Conservation (phyloP, 805 yeast genomes). For the Wickerhamomyces xylosicus region DNA sequence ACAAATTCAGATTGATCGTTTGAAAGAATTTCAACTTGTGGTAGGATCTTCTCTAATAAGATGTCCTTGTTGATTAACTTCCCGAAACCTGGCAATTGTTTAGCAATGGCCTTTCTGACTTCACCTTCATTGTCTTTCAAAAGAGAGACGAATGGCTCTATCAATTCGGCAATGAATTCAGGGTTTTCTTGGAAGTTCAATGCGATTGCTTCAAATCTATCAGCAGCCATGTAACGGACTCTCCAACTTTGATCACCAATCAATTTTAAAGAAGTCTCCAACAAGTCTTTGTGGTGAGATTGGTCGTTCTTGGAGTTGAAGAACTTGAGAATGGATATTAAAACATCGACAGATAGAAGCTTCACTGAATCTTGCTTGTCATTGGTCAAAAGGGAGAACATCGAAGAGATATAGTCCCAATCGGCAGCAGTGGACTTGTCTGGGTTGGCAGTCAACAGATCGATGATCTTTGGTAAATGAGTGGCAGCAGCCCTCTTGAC, state of each 20-base stretch:
- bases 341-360: conserved; percentile 77
- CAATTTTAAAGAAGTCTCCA: conserved; percentile 56
- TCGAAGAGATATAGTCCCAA: conserved; percentile 69
- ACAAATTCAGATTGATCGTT: conserved; percentile 91
- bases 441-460: conserved; percentile 40
- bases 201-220: conserved; percentile 71
- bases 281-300: conserved; percentile 51
- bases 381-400: conserved; percentile 67
- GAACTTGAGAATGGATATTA: conserved; percentile 69
- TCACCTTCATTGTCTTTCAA: conserved; percentile 94
- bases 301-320: conserved; percentile 48
- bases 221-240: conserved; percentile 97
- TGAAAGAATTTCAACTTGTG: conserved; percentile 73
- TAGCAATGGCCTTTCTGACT: conserved; percentile 90
- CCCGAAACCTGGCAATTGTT: conserved; percentile 76
- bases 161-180: conserved; percentile 38
- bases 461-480: conserved; percentile 66
- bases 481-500: conserved; percentile 92
- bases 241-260: conserved; percentile 94
- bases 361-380: conserved; percentile 96
- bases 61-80: conserved; percentile 39
- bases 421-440: conserved; percentile 42
- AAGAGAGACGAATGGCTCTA: conserved; percentile 56
- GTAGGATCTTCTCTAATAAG: conserved; percentile 63
- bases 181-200: conserved; percentile 47